Conservation (phyloP, 2,329 filamentous ascomycete genomes). For the Lecanicillium sp. region DNA sequence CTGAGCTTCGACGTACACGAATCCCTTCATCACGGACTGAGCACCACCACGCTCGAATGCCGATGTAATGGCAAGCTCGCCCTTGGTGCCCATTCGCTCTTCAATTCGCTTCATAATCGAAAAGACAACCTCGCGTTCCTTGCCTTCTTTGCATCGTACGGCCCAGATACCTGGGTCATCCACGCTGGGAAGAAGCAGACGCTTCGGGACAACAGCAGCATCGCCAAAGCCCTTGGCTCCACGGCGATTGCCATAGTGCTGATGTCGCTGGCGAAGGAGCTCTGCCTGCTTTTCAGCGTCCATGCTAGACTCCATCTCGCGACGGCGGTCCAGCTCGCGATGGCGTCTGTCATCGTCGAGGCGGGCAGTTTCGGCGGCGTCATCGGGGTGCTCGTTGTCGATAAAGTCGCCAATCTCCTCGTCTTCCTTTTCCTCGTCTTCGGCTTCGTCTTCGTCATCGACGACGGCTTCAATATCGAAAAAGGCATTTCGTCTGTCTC, state of each 20-base stretch:
- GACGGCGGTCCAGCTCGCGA: constrained; percentile 85
- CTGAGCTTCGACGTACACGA: constrained; percentile 89
- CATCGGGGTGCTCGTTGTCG: constrained; percentile 84
- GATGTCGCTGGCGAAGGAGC: constrained; percentile 78
- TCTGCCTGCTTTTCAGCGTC: constrained; percentile 92
- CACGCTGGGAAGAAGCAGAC: constrained; percentile 81
- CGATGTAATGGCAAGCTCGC: constrained; percentile 75
- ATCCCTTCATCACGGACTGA: constrained; percentile 78
- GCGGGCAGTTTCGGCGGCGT: constrained; percentile 70
- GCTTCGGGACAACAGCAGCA: constrained; percentile 71
- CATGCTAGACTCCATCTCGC: constrained; percentile 78
- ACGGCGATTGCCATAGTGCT: constrained; percentile 78
- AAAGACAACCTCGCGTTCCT: constrained; percentile 86
- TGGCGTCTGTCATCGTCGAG: constrained; percentile 88
- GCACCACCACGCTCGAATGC: constrained; percentile 82
- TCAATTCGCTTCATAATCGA: constrained; percentile 83
- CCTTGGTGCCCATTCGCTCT: constrained; percentile 68
- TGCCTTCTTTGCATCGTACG: constrained; percentile 86
- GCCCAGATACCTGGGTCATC: constrained; percentile 96
- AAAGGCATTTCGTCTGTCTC: constrained; percentile 72
- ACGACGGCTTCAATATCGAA: constrained; percentile 98
- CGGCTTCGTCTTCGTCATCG: constrained; percentile 83
- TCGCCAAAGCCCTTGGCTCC: constrained; percentile 57
- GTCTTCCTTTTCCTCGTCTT: constrained; percentile 83
- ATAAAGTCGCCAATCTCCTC: constrained; percentile 78